Conservation (phyloP, 495 filamentous ascomycete genomes). For the Cercophora samala region DNA sequence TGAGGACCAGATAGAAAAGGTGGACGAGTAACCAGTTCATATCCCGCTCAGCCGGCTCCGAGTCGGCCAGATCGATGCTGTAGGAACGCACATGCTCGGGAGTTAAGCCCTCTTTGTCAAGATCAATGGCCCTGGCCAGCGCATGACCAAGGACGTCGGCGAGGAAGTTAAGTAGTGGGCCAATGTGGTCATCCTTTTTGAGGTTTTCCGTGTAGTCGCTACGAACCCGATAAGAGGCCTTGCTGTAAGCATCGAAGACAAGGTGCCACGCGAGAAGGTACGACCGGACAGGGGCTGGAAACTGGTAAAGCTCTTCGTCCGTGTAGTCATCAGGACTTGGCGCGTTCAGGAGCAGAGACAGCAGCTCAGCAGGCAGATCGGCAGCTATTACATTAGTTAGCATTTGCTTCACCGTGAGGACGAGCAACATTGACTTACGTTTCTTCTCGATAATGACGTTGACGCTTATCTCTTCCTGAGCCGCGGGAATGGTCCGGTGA, state of each 20-base stretch:
- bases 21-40: conserved; percentile 81
- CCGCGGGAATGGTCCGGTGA: conserved; percentile 67
- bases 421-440: conserved; percentile 26
- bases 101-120: conserved; percentile 44
- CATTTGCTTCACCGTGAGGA: background rate
- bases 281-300: conserved; percentile 54
- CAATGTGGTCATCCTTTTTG: conserved; percentile 66
- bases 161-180: conserved; percentile 68
- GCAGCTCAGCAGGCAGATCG: conserved; percentile 63
- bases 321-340: conserved; percentile 45
- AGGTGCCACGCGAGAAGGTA: conserved; percentile 93
- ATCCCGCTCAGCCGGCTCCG: conserved; percentile 60
- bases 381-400: conserved; percentile 41
- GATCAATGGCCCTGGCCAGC: conserved; percentile 60
- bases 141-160: conserved; percentile 79
- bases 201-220: conserved; percentile 72
- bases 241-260: conserved; percentile 80
- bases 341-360: conserved; percentile 60
- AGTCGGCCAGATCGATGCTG: conserved; percentile 50
- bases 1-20: conserved; percentile 77
- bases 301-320: conserved; percentile 49
- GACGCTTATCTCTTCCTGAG: conserved; percentile 80
- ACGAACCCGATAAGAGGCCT: conserved; percentile 75
- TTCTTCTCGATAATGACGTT: conserved; percentile 75
- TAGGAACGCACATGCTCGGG: conserved; percentile 68